Evolutionary conservation across 1,139 yeast genomes (phyloP), one percentile per base, ranked within the genome.

Genomic region (Candida dubliniensis): DNA sequence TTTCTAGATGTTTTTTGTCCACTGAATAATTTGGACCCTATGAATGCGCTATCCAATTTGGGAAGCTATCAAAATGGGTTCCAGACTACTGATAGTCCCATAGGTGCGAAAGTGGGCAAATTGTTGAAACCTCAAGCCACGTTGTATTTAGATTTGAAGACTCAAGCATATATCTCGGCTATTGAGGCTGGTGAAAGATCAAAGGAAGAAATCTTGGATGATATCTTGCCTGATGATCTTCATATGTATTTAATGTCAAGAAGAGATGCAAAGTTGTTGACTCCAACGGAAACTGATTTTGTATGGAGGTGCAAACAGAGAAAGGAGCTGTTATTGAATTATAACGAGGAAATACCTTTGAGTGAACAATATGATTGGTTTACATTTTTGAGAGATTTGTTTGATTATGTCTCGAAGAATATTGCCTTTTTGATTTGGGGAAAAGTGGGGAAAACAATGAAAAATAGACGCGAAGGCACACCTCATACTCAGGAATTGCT

Each of bases 121-220:
- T 69, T 93, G 38, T 69, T 88, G 48, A 90, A 90, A 60, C 81
- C 87, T 6, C 96, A 87, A 54, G 90, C 96, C 0, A 82, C 80
- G 2, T 66, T 93, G 44, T 89, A 77, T 55, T 71, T 93, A 42
- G 97, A 93, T 55, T 73, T 93, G 58, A 93, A 93, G 60, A 93
- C 99, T 0, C 99, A 93, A 64, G 96, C 96, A 0, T 93, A 83
- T 58, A 90, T 93, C 24, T 84, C 96, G 0, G 96, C 96, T 0
- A 67, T 91, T 50, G 88, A 85, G 54, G 83, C 87, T 5, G 83
- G 82, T 8, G 90, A 84, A 47, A 66, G 84, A 49, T 74, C 88
- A 2, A 76, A 82, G 53, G 76, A 76, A 47, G 93, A 86, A 43
- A 79, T 89, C 8, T 66, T 91, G 50, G 84, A 87, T 49, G 89